Percentiles rank a stretch among this genome's conserved stretches.
phyloP scores from a whole-genome alignment of 345 rosid genomes.

The Kandelia obovata region DNA sequence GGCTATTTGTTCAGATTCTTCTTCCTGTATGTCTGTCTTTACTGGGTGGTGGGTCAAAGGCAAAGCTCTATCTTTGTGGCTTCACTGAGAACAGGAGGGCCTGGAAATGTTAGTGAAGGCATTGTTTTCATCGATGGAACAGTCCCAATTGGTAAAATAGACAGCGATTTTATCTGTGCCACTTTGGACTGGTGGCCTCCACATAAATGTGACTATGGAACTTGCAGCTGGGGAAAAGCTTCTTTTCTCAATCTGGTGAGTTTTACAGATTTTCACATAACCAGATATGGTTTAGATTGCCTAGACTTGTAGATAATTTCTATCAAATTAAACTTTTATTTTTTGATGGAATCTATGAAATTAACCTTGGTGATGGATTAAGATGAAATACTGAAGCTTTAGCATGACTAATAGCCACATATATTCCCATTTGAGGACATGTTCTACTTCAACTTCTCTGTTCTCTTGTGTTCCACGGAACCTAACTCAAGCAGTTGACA shows the following conservation, averaged over 20 bases:
- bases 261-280: not conserved
- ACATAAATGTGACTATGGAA: slow-evolving; percentile 49
- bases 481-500: too few species aligned
- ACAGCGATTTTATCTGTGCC: slow-evolving; percentile 44
- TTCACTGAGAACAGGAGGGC: slow-evolving; percentile 8
- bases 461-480: not conserved
- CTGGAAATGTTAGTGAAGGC: slow-evolving; percentile 26
- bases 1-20: slow-evolving; percentile 21
- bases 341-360: too few species aligned
- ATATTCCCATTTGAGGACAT: not conserved
- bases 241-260: slow-evolving; percentile 45
- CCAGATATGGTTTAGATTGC: not conserved
- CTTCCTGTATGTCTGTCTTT: slow-evolving; percentile 22
- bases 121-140: slow-evolving; percentile 39
- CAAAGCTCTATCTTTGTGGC: slow-evolving; percentile 10
- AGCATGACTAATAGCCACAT: not conserved
- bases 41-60: slow-evolving; percentile 11
- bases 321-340: too few species aligned
- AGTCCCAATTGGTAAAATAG: slow-evolving; percentile 33
- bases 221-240: slow-evolving; percentile 47
- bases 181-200: slow-evolving; percentile 59
- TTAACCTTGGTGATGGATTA: too few species aligned
- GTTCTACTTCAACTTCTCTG: not conserved
- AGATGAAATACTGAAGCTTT: too few species aligned
- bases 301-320: not conserved